These are phyloP conservation scores for Coprinopsis strossmayeri DNA, from an alignment of 768 basidiomycete genomes.

Conservation along the genomic window DNA sequence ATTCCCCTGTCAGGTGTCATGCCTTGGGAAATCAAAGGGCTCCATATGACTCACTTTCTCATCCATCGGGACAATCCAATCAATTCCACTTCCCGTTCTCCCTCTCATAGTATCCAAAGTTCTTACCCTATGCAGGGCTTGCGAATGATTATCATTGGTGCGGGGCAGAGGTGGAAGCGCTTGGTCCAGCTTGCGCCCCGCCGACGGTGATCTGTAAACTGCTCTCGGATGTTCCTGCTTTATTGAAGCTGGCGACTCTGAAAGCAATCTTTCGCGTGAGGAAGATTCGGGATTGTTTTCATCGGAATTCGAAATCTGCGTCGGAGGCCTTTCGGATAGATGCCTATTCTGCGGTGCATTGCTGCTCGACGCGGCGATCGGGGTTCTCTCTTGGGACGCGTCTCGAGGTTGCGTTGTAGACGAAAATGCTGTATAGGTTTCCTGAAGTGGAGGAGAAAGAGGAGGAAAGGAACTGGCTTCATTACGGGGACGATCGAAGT, in stretches of 20 bases:
- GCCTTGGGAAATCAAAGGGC: neutral
- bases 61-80: constrained; percentile 4
- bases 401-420: too few relatives aligned
- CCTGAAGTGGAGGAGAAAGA: too few relatives aligned
- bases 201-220: neutral
- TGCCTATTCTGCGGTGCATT: neutral
- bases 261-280: neutral
- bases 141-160: neutral
- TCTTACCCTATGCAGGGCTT: neutral
- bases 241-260: neutral
- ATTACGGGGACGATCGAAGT: too few relatives aligned
- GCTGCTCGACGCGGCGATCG: too few relatives aligned
- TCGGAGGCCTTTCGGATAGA: neutral
- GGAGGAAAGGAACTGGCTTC: too few relatives aligned
- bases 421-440: too few relatives aligned
- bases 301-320: neutral
- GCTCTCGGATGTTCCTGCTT: neutral
- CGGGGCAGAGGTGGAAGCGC: neutral
- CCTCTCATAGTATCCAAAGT: neutral
- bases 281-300: neutral
- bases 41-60: neutral
- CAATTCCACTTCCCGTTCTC: neutral
- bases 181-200: neutral
- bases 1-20: neutral
- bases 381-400: too few relatives aligned